Percentiles rank a stretch among this genome's conserved stretches.
phyloP scores from a whole-genome alignment of 371 early-diverging fungal genomes.

The Batkoa obscura region DNA sequence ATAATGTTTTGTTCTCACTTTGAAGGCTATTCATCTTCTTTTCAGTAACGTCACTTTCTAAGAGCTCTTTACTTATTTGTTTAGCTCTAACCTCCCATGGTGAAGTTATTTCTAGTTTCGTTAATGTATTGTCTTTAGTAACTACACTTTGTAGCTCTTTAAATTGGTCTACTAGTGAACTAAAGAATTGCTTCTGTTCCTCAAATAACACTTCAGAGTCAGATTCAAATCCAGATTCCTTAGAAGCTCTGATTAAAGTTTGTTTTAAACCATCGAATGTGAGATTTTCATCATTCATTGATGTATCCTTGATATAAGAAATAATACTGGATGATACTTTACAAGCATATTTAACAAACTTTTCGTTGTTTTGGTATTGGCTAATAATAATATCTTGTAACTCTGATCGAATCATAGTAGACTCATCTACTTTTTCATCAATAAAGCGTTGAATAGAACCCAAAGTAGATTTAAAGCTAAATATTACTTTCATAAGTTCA shows the following conservation, averaged over 20 bases:
- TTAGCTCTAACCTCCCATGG: constrained; percentile 73
- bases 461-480: background rate
- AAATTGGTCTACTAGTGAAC: too few species aligned
- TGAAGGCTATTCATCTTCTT: constrained; percentile 47
- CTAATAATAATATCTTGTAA: background rate
- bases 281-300: background rate
- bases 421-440: background rate
- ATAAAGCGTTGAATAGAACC: background rate
- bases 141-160: background rate
- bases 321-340: background rate
- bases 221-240: background rate
- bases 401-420: background rate
- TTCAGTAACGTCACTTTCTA: constrained; percentile 57
- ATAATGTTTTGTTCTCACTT: constrained; percentile 54
- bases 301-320: background rate
- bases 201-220: constrained; percentile 6
- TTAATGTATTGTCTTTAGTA: background rate
- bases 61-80: constrained; percentile 51
- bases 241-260: background rate
- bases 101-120: too few species aligned
- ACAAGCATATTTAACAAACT: background rate
- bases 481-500: background rate
- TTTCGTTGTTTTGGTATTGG: background rate
- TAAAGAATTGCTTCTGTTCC: too few species aligned
- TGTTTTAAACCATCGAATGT: background rate